A percentile compares a stretch with the other conserved stretches of the same genome.
Evolutionary conservation across 106 monocot genomes (phyloP).

Genomic region (Dactylorhiza incarnata): DNA sequence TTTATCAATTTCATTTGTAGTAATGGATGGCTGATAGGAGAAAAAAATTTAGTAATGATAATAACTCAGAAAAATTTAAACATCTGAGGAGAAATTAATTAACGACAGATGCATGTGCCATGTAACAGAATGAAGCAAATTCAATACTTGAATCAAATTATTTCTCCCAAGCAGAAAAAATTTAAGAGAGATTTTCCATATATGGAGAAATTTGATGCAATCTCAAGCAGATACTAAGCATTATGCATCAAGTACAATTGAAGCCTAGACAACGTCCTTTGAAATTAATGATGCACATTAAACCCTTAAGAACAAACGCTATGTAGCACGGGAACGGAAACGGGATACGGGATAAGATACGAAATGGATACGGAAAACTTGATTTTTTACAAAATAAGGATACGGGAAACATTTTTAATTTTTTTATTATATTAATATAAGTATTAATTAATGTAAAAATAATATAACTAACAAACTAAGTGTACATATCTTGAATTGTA

Average conservation of each 20-base stretch:
- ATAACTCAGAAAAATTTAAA: not conserved
- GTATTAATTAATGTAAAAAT: too few species aligned
- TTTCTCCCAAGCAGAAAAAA: not conserved
- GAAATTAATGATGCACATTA: not conserved
- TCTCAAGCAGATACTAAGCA: not conserved
- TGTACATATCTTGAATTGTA: too few species aligned
- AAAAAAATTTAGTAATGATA: not conserved
- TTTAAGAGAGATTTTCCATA: not conserved
- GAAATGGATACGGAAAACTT: too few species aligned
- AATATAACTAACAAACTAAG: too few species aligned
- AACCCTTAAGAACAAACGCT: not conserved
- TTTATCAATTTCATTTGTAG: constrained; percentile 98
- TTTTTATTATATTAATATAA: too few species aligned
- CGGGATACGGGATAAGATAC: too few species aligned
- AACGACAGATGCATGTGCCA: not conserved
- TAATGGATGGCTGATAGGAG: constrained; percentile 80
- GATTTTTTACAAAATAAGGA: too few species aligned
- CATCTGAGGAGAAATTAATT: not conserved
- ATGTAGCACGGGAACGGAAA: too few species aligned
- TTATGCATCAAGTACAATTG: not conserved
- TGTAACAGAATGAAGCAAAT: not conserved
- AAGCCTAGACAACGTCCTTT: not conserved
- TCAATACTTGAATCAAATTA: not conserved
- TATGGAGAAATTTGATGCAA: not conserved
- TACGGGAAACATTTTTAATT: too few species aligned